Evolutionary conservation across 352 stramenopile genomes (phyloP).

Genomic region (Hyaloperonospora brassicae): DNA sequence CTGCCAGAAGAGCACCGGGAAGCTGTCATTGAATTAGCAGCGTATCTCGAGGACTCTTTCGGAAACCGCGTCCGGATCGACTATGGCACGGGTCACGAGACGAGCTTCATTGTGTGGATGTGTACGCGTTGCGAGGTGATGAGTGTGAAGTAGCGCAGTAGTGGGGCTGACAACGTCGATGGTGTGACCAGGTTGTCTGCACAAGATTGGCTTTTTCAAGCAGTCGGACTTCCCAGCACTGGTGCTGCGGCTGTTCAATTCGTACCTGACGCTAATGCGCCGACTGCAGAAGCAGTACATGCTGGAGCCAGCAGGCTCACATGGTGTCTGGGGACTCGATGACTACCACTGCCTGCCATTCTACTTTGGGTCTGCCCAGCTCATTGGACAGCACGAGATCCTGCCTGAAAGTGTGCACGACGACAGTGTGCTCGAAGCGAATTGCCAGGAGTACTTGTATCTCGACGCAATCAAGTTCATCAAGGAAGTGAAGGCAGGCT

Average conservation of each 20-base stretch:
- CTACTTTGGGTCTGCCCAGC: slow-evolving; percentile 95
- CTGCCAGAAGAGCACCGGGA: slow-evolving; percentile 46
- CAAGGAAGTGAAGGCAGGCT: slow-evolving; percentile 84
- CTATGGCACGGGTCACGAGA: slow-evolving; percentile 98
- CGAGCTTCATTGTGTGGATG: slow-evolving; percentile 94
- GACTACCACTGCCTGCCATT: slow-evolving; percentile 99
- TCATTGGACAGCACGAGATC: slow-evolving; percentile 77
- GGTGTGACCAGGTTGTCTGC: slow-evolving; percentile 47
- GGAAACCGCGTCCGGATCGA: slow-evolving; percentile 95
- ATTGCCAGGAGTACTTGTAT: slow-evolving; percentile 86
- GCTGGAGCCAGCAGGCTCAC: slow-evolving; percentile 96
- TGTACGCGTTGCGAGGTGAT: slow-evolving; percentile 35
- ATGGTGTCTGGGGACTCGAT: slow-evolving; percentile 98
- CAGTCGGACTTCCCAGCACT: slow-evolving; percentile 76
- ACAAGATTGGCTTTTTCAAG: slow-evolving; percentile 88
- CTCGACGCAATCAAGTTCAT: slow-evolving; percentile 90
- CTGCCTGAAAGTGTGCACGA: slow-evolving; percentile 69
- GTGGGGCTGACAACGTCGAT: slow-evolving; percentile 7
- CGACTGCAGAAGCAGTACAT: slow-evolving; percentile 95
- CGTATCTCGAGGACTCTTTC: slow-evolving; percentile 95
- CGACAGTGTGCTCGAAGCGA: slow-evolving; percentile 48
- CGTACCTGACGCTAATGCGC: slow-evolving; percentile 92
- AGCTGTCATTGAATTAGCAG: slow-evolving; percentile 86
- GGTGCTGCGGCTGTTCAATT: slow-evolving; percentile 86
- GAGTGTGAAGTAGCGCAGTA: not conserved